These are phyloP conservation scores for Venturia pyrina DNA, from an alignment of 2,329 filamentous ascomycete genomes.

Conservation along the genomic window DNA sequence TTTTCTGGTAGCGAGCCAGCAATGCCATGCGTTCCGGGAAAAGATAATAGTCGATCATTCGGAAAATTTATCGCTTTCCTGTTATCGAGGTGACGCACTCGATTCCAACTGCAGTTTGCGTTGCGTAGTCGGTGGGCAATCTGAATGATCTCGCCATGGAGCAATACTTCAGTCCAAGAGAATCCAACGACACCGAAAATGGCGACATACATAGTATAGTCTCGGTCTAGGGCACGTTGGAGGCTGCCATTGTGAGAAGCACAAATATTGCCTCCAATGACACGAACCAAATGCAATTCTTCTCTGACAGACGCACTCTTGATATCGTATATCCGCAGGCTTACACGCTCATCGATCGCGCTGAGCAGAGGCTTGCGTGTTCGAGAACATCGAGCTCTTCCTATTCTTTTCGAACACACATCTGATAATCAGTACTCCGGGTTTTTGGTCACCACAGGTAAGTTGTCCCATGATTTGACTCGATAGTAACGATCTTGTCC, in stretches of 20 bases:
- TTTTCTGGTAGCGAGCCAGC: background rate
- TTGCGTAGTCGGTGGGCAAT: background rate
- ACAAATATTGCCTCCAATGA: background rate
- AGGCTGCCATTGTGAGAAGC: background rate
- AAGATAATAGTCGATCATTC: background rate
- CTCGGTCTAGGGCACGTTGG: background rate
- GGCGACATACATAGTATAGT: background rate
- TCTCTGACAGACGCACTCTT: background rate
- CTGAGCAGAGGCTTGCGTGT: too few relatives aligned
- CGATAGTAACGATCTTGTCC: background rate
- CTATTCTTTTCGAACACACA: too few relatives aligned
- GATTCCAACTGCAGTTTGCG: background rate
- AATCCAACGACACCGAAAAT: background rate
- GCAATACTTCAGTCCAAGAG: background rate
- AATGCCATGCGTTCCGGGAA: background rate
- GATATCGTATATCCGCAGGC: background rate
- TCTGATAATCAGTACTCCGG: background rate
- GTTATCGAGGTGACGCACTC: background rate
- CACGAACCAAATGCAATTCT: background rate
- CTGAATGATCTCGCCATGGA: background rate
- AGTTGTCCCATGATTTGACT: background rate
- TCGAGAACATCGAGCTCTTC: too few relatives aligned
- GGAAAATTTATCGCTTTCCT: background rate
- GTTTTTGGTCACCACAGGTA: background rate
- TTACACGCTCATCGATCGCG: background rate